phyloP scores from a whole-genome alignment of 176 grass and related monocot species.

The Musa troglodytarum region DNA sequence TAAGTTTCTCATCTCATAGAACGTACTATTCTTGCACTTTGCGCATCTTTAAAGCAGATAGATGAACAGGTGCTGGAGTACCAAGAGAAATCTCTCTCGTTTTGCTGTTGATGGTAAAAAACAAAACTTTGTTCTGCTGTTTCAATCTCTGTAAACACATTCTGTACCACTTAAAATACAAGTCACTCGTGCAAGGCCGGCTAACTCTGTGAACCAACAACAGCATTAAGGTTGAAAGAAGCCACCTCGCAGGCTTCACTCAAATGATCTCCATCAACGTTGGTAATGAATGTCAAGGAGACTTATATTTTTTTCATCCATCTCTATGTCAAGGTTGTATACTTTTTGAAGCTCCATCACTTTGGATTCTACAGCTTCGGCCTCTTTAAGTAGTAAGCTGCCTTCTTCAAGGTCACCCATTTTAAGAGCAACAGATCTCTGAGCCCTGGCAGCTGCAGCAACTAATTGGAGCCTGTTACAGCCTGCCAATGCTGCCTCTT shows the following conservation, averaged over 20 bases:
- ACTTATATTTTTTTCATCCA: conserved; percentile 32
- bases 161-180: background rate
- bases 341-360: conserved; percentile 53
- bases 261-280: background rate
- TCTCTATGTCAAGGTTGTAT: conserved; percentile 52
- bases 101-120: no score
- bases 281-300: conserved; percentile 52
- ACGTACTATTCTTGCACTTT: no score
- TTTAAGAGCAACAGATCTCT: conserved; percentile 73
- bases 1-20: no score
- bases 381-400: conserved; percentile 54
- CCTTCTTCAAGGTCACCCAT: conserved; percentile 61
- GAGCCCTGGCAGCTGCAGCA: conserved; percentile 64
- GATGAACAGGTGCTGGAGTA: no score
- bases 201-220: background rate
- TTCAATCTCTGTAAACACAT: no score
- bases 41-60: no score
- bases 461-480: conserved; percentile 72
- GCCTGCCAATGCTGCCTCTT: conserved; percentile 67
- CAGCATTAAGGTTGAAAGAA: background rate
- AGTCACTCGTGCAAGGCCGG: background rate
- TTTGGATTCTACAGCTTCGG: conserved; percentile 68
- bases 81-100: no score
- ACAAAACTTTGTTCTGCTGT: no score
- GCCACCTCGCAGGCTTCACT: background rate